A percentile compares a stretch with the other conserved stretches of the same genome.
Evolutionary conservation across 352 stramenopile species (phyloP).

Genomic region (Globisporangium solare): DNA sequence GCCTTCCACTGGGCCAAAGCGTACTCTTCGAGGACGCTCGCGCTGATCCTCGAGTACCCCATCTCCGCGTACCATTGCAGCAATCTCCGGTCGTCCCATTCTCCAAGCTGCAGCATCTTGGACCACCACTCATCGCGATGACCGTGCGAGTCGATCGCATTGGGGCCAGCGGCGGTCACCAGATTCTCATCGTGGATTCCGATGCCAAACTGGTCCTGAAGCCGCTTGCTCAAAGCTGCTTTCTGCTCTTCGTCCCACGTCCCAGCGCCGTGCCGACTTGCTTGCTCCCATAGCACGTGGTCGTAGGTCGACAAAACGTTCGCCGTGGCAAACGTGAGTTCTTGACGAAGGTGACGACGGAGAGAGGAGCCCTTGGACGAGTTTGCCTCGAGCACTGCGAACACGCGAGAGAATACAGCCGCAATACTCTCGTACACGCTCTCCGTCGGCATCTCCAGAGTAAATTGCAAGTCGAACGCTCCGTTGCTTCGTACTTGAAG

Average conservation of each 20-base stretch:
- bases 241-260: conserved; percentile 42
- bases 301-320: conserved; percentile 31
- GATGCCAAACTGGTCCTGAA: conserved; percentile 31
- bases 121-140: conserved; percentile 26
- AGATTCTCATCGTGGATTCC: background rate
- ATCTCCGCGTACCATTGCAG: conserved; percentile 50
- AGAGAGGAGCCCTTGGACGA: background rate
- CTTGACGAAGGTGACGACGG: conserved; percentile 13
- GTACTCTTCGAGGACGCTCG: conserved; percentile 32
- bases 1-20: conserved; percentile 30
- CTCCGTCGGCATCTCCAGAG: conserved; percentile 24
- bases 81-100: conserved; percentile 31
- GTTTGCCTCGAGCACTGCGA: background rate
- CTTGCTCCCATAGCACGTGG: background rate
- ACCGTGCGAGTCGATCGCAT: background rate
- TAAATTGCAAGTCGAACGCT: conserved; percentile 3
- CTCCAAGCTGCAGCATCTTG: conserved; percentile 39
- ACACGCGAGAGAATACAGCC: conserved; percentile 5
- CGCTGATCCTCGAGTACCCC: conserved; percentile 36
- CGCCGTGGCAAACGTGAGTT: conserved; percentile 33
- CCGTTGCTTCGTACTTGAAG: conserved; percentile 14
- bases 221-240: conserved; percentile 25
- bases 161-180: background rate
- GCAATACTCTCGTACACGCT: conserved; percentile 27
- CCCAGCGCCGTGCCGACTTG: background rate